Evolutionary conservation across 495 filamentous ascomycete genomes (phyloP), one percentile per base, ranked within the genome.

Genomic region (Pyrenula massariospora): DNA sequence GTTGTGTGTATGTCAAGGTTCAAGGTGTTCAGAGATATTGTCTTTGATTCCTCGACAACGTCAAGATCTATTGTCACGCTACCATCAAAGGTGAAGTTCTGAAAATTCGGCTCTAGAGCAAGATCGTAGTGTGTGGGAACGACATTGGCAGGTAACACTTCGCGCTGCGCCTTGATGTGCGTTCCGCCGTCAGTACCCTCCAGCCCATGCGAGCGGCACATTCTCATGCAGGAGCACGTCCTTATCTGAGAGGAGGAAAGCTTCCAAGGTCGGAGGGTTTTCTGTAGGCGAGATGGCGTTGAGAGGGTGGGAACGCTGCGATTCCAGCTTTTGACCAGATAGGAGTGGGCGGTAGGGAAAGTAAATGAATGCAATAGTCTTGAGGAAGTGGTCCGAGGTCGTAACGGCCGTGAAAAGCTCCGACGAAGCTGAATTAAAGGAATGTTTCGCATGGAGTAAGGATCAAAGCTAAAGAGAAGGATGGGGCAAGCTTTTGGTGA

Each of bases 1-100:
- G 86, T 87, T 57, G 76, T 82, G 66, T 92, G 84, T 61, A 96
- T 88, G 22, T 92, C 82, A 61, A 98, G 76, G 62, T 96, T 87
- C 60, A 89, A 73, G 54, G 87, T 84, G 69, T 98, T 95, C 59
- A 98, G 81, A 36, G 89, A 83, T 64, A 98, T 84, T 22, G 88
- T 89, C 60, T 76, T 89, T 59, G 88, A 87, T 61, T 93, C 87
- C 65, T 96, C 89, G 57, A 77, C 76, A 36, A 96, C 85, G 65
- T 95, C 86, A 63, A 98, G 82, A 61, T 86, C 78, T 60, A 87
- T 82, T 20, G 70, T 63, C n/a, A 86, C 83, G 11, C 73, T 74
- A 60, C 84, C 84, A 50, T 83, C 73, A 59, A 84, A 87, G 50
- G 70, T 79, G 69, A 82, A 84, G 12, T 71, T 80, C 57, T 81